Conservation (phyloP, 2,329 filamentous ascomycete genomes). For the Penicillium janthinellum region DNA sequence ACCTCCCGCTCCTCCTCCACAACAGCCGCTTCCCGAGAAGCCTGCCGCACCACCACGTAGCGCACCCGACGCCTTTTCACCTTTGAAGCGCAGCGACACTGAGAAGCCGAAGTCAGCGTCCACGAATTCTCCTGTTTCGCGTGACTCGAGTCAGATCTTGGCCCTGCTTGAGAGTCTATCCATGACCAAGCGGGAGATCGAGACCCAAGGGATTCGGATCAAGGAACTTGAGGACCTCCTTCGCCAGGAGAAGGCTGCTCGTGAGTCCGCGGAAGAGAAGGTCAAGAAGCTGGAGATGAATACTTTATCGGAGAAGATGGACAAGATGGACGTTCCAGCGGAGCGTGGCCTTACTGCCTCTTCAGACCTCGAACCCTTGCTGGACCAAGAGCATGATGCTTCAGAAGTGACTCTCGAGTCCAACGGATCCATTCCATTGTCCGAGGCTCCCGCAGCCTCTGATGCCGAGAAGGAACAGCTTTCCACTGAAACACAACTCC, state of each 20-base stretch:
- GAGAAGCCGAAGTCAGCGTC: conserved; percentile 66
- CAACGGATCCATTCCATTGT: conserved; percentile 13
- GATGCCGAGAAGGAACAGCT: conserved; percentile 28
- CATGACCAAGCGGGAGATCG: conserved; percentile 81
- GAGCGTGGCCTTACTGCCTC: conserved; percentile 54
- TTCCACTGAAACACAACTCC: conserved; percentile 54
- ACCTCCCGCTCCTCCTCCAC: conserved; percentile 87
- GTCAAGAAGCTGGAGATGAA: conserved; percentile 71
- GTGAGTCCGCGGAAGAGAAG: conserved; percentile 81
- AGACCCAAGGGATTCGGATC: conserved; percentile 76
- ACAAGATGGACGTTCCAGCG: conserved; percentile 44
- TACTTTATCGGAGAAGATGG: conserved; percentile 45
- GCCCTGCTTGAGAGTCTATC: conserved; percentile 83
- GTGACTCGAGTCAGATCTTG: conserved; percentile 73
- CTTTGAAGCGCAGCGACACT: conserved; percentile 73
- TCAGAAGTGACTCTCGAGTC: conserved; percentile 6
- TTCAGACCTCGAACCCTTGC: conserved; percentile 18
- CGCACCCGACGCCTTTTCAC: conserved; percentile 48
- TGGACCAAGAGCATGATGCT: conserved; percentile 4
- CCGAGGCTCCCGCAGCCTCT: conserved; percentile 9
- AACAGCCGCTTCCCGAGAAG: conserved; percentile 91
- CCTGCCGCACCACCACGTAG: conserved; percentile 64
- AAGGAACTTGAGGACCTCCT: conserved; percentile 79
- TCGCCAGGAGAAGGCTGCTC: conserved; percentile 75
- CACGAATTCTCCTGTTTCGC: conserved; percentile 48